Conservation (phyloP, 164 flowering plant genomes). For the Berberis vulgaris region DNA sequence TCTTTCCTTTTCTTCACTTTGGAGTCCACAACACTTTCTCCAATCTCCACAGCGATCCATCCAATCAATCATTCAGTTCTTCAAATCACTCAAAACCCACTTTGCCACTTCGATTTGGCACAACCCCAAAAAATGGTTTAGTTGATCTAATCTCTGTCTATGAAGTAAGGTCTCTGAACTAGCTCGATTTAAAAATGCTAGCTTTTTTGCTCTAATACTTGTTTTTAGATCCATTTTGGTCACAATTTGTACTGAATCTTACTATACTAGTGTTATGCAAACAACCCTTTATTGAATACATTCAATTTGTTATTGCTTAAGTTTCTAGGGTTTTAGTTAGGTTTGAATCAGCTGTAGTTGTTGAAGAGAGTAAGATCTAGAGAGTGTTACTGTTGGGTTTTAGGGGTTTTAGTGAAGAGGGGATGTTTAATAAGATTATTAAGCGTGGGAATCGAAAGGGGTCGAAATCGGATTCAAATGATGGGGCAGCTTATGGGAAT, state of each 20-base stretch:
- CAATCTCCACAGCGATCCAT: too few relatives aligned
- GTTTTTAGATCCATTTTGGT: conserved; percentile 1
- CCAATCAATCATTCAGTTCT: too few relatives aligned
- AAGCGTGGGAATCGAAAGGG: conserved; percentile 41
- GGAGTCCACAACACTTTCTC: too few relatives aligned
- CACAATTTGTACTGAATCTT: background rate
- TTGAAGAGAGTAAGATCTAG: background rate
- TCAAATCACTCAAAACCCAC: too few relatives aligned
- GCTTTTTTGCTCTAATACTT: conserved; percentile 3
- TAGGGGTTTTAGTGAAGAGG: conserved; percentile 2
- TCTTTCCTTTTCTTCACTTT: too few relatives aligned
- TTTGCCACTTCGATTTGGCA: too few relatives aligned
- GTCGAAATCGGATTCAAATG: conserved; percentile 41
- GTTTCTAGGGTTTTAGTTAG: background rate
- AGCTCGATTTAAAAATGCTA: background rate
- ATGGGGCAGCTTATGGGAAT: background rate
- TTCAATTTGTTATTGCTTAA: too few relatives aligned
- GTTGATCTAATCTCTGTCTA: too few relatives aligned
- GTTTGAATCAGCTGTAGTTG: background rate
- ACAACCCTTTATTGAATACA: too few relatives aligned
- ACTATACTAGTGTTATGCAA: background rate
- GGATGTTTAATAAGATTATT: conserved; percentile 45
- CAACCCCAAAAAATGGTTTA: too few relatives aligned
- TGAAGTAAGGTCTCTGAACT: too few relatives aligned
- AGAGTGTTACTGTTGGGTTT: background rate